phyloP scores from a whole-genome alignment of 2,329 filamentous ascomycete genomes.

The Aspergillus sp. region DNA sequence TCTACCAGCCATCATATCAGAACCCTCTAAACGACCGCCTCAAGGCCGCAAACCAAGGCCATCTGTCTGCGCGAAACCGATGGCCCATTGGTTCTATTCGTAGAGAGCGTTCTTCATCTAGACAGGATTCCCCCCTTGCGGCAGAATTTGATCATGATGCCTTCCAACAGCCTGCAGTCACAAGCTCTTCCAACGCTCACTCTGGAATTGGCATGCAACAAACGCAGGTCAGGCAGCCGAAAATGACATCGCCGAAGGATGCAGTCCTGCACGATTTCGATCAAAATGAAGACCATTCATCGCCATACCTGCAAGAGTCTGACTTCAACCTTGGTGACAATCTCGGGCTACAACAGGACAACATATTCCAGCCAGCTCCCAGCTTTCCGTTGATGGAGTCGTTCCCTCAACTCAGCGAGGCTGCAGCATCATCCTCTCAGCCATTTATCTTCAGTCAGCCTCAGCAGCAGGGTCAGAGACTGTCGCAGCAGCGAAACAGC shows the following conservation, averaged over 20 bases:
- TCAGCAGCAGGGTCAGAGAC: slow-evolving; percentile 29
- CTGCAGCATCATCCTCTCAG: slow-evolving; percentile 53
- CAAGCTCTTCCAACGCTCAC: slow-evolving; percentile 39
- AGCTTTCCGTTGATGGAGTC: slow-evolving; percentile 49
- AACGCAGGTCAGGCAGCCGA: slow-evolving; percentile 60
- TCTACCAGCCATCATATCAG: slow-evolving; percentile 68
- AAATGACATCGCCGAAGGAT: slow-evolving; percentile 94
- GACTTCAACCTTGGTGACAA: slow-evolving; percentile 55
- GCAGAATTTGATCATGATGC: slow-evolving; percentile 46
- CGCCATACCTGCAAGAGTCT: slow-evolving; percentile 66
- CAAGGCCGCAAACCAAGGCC: slow-evolving; percentile 76
- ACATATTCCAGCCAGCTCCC: slow-evolving; percentile 40
- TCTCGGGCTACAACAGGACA: slow-evolving; percentile 43
- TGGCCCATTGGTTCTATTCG: slow-evolving; percentile 58
- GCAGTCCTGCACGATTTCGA: slow-evolving; percentile 80
- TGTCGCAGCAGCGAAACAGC: slow-evolving; percentile 36
- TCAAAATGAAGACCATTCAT: slow-evolving; percentile 69
- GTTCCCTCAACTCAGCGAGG: slow-evolving; percentile 47
- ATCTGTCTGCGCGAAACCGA: slow-evolving; percentile 65
- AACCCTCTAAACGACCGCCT: slow-evolving; percentile 75
- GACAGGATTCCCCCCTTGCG: slow-evolving; percentile 68
- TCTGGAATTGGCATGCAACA: slow-evolving; percentile 36
- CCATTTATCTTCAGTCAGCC: slow-evolving; percentile 53
- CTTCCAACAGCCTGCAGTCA: slow-evolving; percentile 45
- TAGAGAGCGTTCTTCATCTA: slow-evolving; percentile 80